Conservation (phyloP, 257 asterid species). For the Solanum etuberosum region DNA sequence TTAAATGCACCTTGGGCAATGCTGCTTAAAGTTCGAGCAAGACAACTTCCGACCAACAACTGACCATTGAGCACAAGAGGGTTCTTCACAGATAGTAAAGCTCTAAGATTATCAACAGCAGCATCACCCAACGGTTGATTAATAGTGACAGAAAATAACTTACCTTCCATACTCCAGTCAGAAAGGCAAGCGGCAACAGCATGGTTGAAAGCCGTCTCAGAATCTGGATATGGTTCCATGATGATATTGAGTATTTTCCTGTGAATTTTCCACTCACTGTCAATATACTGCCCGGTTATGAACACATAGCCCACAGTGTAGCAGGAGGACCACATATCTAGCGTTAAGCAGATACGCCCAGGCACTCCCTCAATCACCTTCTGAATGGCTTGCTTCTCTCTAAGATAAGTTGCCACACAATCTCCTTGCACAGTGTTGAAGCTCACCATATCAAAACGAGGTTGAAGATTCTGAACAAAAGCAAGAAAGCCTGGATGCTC, state of each 20-base stretch:
- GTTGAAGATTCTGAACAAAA: slow-evolving; percentile 80
- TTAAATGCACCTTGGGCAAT: slow-evolving; percentile 54
- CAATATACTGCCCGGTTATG: slow-evolving; percentile 75
- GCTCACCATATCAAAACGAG: slow-evolving; percentile 90
- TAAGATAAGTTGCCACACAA: slow-evolving; percentile 74
- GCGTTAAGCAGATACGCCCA: slow-evolving; percentile 73
- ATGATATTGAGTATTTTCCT: slow-evolving; percentile 71
- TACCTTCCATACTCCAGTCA: slow-evolving; percentile 85
- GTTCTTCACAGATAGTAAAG: slow-evolving; percentile 77
- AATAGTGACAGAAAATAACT: slow-evolving; percentile 65
- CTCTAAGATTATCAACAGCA: slow-evolving; percentile 56
- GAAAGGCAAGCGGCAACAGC: slow-evolving; percentile 84
- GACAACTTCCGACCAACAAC: slow-evolving; percentile 62
- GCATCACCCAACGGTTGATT: slow-evolving; percentile 52
- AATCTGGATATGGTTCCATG: slow-evolving; percentile 86
- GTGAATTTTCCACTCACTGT: slow-evolving; percentile 85
- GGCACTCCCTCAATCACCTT: slow-evolving; percentile 69
- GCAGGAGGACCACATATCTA: slow-evolving; percentile 80
- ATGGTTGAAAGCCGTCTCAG: slow-evolving; percentile 78
- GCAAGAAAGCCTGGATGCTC: slow-evolving; percentile 92
- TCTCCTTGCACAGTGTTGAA: slow-evolving; percentile 90
- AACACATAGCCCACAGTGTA: slow-evolving; percentile 57
- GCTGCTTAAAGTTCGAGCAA: slow-evolving; percentile 65
- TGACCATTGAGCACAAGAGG: slow-evolving; percentile 77
- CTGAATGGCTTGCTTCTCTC: slow-evolving; percentile 69